A percentile compares a stretch with the other conserved stretches of the same genome.
Evolutionary conservation across 2,329 filamentous ascomycete genomes (phyloP).

Genomic region (Aspergillus ruber): DNA sequence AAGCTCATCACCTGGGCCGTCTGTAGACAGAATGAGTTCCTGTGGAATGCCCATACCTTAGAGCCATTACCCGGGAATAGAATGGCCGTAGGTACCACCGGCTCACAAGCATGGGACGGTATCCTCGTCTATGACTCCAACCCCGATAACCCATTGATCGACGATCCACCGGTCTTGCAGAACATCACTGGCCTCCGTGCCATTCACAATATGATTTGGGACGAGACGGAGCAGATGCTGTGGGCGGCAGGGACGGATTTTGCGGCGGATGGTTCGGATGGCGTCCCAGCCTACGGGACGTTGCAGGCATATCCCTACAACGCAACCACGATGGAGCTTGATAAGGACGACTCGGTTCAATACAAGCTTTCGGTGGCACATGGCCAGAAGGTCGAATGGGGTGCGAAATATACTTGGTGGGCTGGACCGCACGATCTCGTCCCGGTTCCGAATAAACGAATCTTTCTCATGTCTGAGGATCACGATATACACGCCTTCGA

Average conservation of each 20-base stretch:
- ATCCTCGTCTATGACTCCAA: conserved; percentile 19
- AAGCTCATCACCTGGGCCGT: conserved; percentile 19
- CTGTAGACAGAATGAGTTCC: conserved; percentile 13
- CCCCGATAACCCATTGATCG: conserved; percentile 10
- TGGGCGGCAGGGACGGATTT: conserved; percentile 18
- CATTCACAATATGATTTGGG: conserved; percentile 21
- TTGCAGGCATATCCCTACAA: conserved; percentile 18
- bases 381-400: conserved; percentile 17
- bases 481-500: conserved; percentile 16
- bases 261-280: conserved; percentile 19
- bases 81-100: conserved; percentile 17
- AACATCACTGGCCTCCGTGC: conserved; percentile 17
- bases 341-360: conserved; percentile 7
- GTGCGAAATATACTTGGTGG: conserved; percentile 18
- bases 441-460: conserved; percentile 17
- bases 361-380: conserved; percentile 10
- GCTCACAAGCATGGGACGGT: conserved; percentile 17
- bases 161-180: conserved; percentile 16
- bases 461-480: conserved; percentile 18
- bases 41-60: conserved; percentile 17
- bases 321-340: conserved; percentile 11
- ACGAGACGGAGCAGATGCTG: conserved; percentile 17
- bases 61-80: conserved; percentile 15
- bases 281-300: conserved; percentile 12
- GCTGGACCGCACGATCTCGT: conserved; percentile 19